Evolutionary conservation across 140 eudicot species (phyloP), one percentile per base, ranked within the genome.

Genomic region (Senecio squalidus): DNA sequence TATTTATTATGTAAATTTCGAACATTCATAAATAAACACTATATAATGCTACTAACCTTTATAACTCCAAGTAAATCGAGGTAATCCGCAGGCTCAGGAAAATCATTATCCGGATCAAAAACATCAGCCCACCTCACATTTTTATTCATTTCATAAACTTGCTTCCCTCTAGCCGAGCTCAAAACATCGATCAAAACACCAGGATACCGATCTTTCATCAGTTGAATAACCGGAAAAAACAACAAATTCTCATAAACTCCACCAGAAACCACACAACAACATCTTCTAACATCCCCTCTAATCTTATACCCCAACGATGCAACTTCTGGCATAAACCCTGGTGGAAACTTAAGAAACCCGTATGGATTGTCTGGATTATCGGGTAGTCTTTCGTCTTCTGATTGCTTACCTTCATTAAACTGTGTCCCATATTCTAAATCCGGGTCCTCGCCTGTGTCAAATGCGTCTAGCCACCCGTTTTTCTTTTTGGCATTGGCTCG

Each of bases 111-210:
- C 0, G 79, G 76, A 68, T 90, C 97, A 51, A 70, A 76, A 50
- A 64, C 95, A 80, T 75, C 68, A 59, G 95, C 94, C 94, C 95
- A 90, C 69, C 97, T 80, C 9, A 90, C 97, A 81, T 90, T 90
- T 62, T 90, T 90, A 44, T 90, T 90, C 76, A 90, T 31, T 76
- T 90, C 97, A 66, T 78, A 90, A 14, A 76, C 28, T 64, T 90
- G 97, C 40, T 86, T 90, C 46, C 97, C 97, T 74, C 97, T 83
- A 7, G 83, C 82, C 1, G 94, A 49, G 3, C 88, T 66, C 7
- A 90, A 6, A 5, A 90, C 52, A 58, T 90, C 97, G 13, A 90
- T 72, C 55, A 80, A 91, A 55, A 90, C 94, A n/a, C 97, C 97
- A 0, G 97, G 97, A 14, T 90, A 90, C 58, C 97, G 69, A 51